Base-by-base conservation (phyloP, 208 protist species). In the Leishmania arabica region DNA sequence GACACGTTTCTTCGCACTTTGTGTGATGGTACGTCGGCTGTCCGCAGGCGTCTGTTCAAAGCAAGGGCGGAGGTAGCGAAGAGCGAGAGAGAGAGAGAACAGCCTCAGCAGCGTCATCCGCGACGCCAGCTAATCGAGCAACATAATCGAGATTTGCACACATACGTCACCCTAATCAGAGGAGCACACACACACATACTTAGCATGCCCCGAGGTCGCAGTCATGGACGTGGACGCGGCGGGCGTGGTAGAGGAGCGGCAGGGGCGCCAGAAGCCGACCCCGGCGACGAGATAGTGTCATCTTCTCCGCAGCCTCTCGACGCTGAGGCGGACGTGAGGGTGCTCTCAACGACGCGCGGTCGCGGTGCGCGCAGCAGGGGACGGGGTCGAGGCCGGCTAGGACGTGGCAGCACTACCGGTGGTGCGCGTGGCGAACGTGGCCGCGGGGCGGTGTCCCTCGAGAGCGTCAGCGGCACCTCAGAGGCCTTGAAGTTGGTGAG, bases 161-260 rank as follows among this genome's bases (percentile, higher is more conserved):
- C 37, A 37, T 5, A 53, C 42, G 11, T 19, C 37, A 49, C 37
- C 68, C 37, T n/a, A 73, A 4, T 53, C 68, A 71, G 9, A 51
- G 27, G n/a, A 27, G 49, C 45, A 0, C 24, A 19, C 66, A 11
- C 58, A 7, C 58, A 31, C 56, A 62, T 24, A 31, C 56, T 53
- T 51, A 42, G 31, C 17, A 87, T 87, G 84, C 49, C 80, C 45
- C 83, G 86, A 70, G 83, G 82, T 8, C 79, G 80, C 53, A 75
- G 80, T 68, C 70, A 71, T 13, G 70, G 73, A 6, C 72, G 73
- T 45, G 73, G 79, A 21, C 73, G 64, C 24, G 73, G 64, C 64
- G 79, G 79, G 9, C 79, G 73, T 27, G 68, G 68, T 17, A 73
- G 68, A 53, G 42, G 42, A 53, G 21, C 68, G 42, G 68, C 68